Evolutionary conservation across 2,329 filamentous ascomycete species (phyloP).

Genomic region (Leptographium flavum): DNA sequence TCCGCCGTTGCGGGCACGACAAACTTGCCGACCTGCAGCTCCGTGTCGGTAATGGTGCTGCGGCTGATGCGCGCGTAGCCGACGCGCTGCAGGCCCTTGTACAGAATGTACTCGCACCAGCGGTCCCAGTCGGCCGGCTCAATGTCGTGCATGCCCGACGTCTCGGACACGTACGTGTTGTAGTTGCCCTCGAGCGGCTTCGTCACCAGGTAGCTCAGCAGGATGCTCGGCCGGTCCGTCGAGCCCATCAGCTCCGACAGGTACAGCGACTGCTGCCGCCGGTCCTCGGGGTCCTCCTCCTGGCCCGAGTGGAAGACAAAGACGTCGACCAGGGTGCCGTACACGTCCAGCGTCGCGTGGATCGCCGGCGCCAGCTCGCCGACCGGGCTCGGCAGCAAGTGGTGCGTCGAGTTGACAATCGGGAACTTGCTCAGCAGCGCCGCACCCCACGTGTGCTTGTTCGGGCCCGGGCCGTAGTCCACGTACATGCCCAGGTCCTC

Average conservation of each 20-base stretch:
- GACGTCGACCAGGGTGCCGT: constrained; percentile 78
- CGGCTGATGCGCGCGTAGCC: constrained; percentile 85
- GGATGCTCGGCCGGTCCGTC: constrained; percentile 62
- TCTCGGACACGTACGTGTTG: constrained; percentile 80
- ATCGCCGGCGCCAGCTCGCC: constrained; percentile 93
- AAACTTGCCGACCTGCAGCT: constrained; percentile 94
- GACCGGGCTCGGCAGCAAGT: constrained; percentile 82
- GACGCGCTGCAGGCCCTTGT: constrained; percentile 71
- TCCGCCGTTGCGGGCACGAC: constrained; percentile 51
- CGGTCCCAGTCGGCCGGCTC: constrained; percentile 87
- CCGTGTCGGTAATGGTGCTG: constrained; percentile 89
- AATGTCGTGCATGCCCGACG: constrained; percentile 88
- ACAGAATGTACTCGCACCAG: constrained; percentile 98
- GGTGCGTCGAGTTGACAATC: constrained; percentile 92
- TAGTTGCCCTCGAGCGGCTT: constrained; percentile 88
- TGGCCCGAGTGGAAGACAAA: constrained; percentile 98
- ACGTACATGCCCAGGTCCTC: constrained; percentile 98
- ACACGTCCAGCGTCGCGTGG: constrained; percentile 88
- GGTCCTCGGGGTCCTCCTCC: constrained; percentile 88
- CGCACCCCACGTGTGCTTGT: constrained; percentile 97
- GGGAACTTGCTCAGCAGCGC: constrained; percentile 94
- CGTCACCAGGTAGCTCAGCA: constrained; percentile 86
- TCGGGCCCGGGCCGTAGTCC: constrained; percentile 90
- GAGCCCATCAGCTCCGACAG: constrained; percentile 78
- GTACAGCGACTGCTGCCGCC: constrained; percentile 75